A percentile compares a stretch with the other conserved stretches of the same genome.
These are phyloP conservation scores for Sarocladium brachiariae DNA, from an alignment of 2,329 filamentous ascomycete genomes.

Conservation along the genomic window DNA sequence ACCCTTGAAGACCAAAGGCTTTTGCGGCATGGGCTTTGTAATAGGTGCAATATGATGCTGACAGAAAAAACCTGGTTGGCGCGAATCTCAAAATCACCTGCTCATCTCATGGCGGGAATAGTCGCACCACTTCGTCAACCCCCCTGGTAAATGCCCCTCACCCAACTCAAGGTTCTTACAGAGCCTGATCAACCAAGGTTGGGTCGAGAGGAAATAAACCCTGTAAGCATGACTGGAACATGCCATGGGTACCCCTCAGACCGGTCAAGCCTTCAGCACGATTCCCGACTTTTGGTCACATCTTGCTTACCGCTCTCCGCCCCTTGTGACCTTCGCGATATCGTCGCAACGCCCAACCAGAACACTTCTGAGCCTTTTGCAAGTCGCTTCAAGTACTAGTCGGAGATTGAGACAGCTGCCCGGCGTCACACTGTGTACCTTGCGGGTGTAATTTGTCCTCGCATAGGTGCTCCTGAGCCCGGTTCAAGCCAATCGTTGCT, in stretches of 20 bases:
- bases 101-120: background rate
- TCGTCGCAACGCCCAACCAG: conserved; percentile 2
- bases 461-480: background rate
- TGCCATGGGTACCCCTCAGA: conserved; percentile 7
- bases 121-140: background rate
- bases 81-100: background rate
- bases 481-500: background rate
- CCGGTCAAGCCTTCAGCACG: conserved; percentile 8
- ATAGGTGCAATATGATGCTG: no score
- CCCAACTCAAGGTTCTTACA: background rate
- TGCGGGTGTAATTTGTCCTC: background rate
- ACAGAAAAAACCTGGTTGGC: no score
- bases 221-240: background rate
- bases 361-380: background rate
- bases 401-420: background rate
- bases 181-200: background rate
- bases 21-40: no score
- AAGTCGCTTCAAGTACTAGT: background rate
- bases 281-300: background rate
- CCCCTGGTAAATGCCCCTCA: conserved; percentile 3
- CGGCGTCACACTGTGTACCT: background rate
- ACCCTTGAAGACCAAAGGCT: no score
- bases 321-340: conserved; percentile 1
- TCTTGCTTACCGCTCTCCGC: background rate
- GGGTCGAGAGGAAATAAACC: background rate